These are phyloP conservation scores for Paecilomyces fulvus DNA, from an alignment of 2,329 filamentous ascomycete species.

Conservation along the genomic window DNA sequence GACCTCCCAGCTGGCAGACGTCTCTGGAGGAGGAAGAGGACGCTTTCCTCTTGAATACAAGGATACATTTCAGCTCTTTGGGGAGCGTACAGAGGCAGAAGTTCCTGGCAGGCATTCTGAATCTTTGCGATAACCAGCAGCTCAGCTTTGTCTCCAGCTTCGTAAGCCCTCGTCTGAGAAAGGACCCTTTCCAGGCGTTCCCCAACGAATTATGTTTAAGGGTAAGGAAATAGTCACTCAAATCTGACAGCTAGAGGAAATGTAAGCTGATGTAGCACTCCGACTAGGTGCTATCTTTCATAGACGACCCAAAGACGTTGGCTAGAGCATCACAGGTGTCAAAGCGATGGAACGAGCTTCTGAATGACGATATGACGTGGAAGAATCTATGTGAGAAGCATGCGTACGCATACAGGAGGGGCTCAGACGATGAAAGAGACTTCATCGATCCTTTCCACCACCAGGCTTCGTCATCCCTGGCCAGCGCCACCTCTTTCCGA, in stretches of 20 bases:
- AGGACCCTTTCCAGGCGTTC: conserved; percentile 86
- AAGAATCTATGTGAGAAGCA: conserved; percentile 95
- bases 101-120: conserved; percentile 78
- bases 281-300: conserved; percentile 78
- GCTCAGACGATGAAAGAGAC: conserved; percentile 39
- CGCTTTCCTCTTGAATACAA: conserved; percentile 68
- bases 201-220: conserved; percentile 88
- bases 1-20: conserved; percentile 43
- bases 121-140: conserved; percentile 89
- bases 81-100: conserved; percentile 68
- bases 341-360: conserved; percentile 79
- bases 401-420: conserved; percentile 73
- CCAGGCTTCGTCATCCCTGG: conserved; percentile 14
- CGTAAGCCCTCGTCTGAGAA: conserved; percentile 87
- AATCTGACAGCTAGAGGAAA: background rate
- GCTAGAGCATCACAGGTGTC: conserved; percentile 95
- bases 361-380: conserved; percentile 97
- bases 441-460: conserved; percentile 27
- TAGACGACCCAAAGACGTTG: conserved; percentile 91
- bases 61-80: conserved; percentile 70
- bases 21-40: conserved; percentile 65
- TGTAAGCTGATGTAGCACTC: conserved; percentile 8
- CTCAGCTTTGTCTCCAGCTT: conserved; percentile 95
- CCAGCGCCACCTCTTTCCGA: conserved; percentile 12
- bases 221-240: conserved; percentile 44